phyloP scores from a whole-genome alignment of 805 yeast species.

The Saturnispora saitoi region DNA sequence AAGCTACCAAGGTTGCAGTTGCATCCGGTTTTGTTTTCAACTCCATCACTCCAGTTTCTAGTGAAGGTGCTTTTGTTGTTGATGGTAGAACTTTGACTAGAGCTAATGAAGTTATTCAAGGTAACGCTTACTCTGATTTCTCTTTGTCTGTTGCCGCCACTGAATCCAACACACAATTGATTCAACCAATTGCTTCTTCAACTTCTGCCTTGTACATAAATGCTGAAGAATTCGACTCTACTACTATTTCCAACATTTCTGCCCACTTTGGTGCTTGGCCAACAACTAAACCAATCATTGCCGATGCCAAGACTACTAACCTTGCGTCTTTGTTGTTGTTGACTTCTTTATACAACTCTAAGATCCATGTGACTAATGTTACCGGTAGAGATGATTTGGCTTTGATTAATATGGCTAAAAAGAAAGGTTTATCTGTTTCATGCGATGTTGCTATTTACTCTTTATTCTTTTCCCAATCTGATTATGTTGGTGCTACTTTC shows the following conservation, averaged over 20 bases:
- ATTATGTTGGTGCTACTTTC: conserved; percentile 60
- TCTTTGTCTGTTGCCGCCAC: conserved; percentile 79
- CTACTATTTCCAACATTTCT: conserved; percentile 70
- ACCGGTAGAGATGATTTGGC: conserved; percentile 73
- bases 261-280: conserved; percentile 84
- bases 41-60: conserved; percentile 66
- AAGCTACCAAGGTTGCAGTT: conserved; percentile 60
- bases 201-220: conserved; percentile 82
- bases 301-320: conserved; percentile 88
- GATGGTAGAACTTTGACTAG: conserved; percentile 58
- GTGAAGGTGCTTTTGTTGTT: conserved; percentile 52
- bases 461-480: conserved; percentile 65
- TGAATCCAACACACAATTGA: conserved; percentile 52
- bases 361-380: conserved; percentile 85
- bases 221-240: conserved; percentile 58
- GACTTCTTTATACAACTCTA: conserved; percentile 78
- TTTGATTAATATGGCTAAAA: conserved; percentile 77
- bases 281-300: conserved; percentile 68
- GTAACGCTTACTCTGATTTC: conserved; percentile 71
- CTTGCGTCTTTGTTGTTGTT: conserved; percentile 85
- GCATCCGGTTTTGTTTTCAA: conserved; percentile 85
- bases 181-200: conserved; percentile 50
- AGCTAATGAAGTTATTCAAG: conserved; percentile 47
- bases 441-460: conserved; percentile 82
- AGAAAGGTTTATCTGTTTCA: conserved; percentile 72